phyloP scores from a whole-genome alignment of 305 asterid genomes.

The Fraxinus greggii region DNA sequence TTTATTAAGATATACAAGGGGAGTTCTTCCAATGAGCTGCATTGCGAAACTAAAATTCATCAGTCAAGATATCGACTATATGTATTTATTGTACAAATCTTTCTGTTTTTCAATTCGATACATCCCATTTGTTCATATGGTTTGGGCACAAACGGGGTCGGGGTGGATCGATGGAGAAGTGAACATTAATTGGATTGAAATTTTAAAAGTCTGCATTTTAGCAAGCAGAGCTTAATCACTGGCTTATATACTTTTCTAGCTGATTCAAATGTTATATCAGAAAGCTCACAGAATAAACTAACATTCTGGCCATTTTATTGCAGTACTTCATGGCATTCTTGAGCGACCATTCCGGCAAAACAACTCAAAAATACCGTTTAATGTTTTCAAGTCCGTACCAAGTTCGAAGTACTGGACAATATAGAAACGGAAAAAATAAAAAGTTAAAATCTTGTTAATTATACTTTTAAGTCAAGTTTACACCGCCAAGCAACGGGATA shows the following conservation, averaged over 20 bases:
- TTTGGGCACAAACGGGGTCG: not conserved
- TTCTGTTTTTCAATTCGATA: not conserved
- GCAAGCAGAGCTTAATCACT: not conserved
- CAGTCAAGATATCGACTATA: not conserved
- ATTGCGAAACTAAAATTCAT: slow-evolving; percentile 7
- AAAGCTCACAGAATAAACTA: not conserved
- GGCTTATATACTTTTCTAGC: not conserved
- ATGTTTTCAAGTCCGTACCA: not conserved
- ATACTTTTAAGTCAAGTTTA: not conserved
- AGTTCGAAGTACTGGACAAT: not conserved
- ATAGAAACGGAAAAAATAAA: not conserved
- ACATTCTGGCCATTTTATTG: not conserved
- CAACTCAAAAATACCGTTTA: not conserved
- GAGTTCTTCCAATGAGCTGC: slow-evolving; percentile 93
- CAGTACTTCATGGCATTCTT: not conserved
- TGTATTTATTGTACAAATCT: not conserved
- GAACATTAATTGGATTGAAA: not conserved
- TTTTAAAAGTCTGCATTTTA: not conserved
- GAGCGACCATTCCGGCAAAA: not conserved
- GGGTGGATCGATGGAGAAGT: not conserved
- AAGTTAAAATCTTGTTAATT: not conserved
- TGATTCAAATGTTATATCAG: not conserved
- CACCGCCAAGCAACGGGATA: not conserved
- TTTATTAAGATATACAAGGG: slow-evolving; percentile 79
- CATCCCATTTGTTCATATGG: not conserved